Evolutionary conservation across 306 rosid genomes (phyloP).

Genomic region (Echinosophora koreensis): DNA sequence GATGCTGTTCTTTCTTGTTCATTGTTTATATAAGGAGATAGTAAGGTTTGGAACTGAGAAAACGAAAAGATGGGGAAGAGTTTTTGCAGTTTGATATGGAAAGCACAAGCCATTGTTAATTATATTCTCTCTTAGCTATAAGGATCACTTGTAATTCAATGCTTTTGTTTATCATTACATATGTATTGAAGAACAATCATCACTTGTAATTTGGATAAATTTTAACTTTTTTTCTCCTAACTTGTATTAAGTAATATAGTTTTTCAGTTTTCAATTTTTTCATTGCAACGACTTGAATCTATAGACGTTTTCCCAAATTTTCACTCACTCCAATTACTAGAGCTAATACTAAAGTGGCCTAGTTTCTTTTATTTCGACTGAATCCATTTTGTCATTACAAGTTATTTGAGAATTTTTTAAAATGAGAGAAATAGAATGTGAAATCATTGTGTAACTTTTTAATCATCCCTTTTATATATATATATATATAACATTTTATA

Average conservation of each 20-base stretch:
- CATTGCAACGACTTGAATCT: background rate
- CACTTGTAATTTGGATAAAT: conserved; percentile 1
- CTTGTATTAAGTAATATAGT: background rate
- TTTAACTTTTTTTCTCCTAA: conserved; percentile 4
- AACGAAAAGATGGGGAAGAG: conserved; percentile 46
- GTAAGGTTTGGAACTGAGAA: conserved; percentile 52
- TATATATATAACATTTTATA: too few relatives aligned
- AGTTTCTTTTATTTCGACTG: background rate
- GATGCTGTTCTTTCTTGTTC: conserved; percentile 54
- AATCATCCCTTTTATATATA: too few relatives aligned
- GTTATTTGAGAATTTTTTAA: too few relatives aligned
- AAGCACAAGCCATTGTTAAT: conserved; percentile 48
- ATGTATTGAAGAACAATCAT: conserved; percentile 28
- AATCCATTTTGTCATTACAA: too few relatives aligned
- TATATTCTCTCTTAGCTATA: conserved; percentile 35
- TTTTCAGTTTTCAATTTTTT: background rate
- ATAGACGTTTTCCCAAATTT: background rate
- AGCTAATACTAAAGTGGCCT: background rate
- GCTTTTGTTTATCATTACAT: conserved; percentile 22
- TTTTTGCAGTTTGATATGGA: conserved; percentile 48
- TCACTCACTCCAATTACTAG: too few relatives aligned
- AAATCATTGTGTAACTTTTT: too few relatives aligned
- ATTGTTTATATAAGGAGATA: conserved; percentile 53
- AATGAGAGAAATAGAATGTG: too few relatives aligned
- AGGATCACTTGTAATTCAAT: conserved; percentile 50